phyloP scores from a whole-genome alignment of 2,329 filamentous ascomycete species.

The Botrytis pseudocinerea region DNA sequence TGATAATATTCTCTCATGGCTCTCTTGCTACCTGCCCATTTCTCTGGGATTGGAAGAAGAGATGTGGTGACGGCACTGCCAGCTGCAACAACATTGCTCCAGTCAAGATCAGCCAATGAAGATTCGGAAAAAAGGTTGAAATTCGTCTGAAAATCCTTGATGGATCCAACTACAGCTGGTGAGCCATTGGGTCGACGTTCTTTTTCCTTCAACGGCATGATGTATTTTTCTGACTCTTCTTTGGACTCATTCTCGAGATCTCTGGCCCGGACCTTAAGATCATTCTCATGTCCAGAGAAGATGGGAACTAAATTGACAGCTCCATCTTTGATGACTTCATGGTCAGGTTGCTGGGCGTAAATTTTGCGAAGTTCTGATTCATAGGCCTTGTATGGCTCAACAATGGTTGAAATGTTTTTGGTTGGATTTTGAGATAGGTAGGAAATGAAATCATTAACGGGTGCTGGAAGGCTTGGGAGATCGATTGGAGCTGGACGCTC shows the following conservation, averaged over 20 bases:
- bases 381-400: slow-evolving; percentile 67
- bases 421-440: slow-evolving; percentile 58
- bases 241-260: slow-evolving; percentile 57
- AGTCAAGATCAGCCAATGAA: slow-evolving; percentile 72
- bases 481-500: slow-evolving; percentile 26
- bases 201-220: slow-evolving; percentile 65
- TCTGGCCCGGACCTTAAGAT: slow-evolving; percentile 64
- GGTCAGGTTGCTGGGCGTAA: slow-evolving; percentile 67
- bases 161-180: slow-evolving; percentile 64
- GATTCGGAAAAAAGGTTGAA: slow-evolving; percentile 82
- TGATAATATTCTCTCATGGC: slow-evolving; percentile 74
- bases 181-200: slow-evolving; percentile 63
- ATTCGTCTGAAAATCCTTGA: slow-evolving; percentile 74
- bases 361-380: slow-evolving; percentile 66
- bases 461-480: slow-evolving; percentile 33
- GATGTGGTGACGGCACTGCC: slow-evolving; percentile 81
- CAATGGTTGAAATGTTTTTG: slow-evolving; percentile 56
- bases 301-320: slow-evolving; percentile 66
- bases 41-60: slow-evolving; percentile 67
- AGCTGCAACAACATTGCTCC: slow-evolving; percentile 79
- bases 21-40: slow-evolving; percentile 63
- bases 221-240: slow-evolving; percentile 63
- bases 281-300: slow-evolving; percentile 57
- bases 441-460: slow-evolving; percentile 39
- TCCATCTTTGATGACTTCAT: slow-evolving; percentile 57